These are phyloP conservation scores for Colletotrichum zoysiae DNA, from an alignment of 2,329 filamentous ascomycete genomes.

Conservation along the genomic window DNA sequence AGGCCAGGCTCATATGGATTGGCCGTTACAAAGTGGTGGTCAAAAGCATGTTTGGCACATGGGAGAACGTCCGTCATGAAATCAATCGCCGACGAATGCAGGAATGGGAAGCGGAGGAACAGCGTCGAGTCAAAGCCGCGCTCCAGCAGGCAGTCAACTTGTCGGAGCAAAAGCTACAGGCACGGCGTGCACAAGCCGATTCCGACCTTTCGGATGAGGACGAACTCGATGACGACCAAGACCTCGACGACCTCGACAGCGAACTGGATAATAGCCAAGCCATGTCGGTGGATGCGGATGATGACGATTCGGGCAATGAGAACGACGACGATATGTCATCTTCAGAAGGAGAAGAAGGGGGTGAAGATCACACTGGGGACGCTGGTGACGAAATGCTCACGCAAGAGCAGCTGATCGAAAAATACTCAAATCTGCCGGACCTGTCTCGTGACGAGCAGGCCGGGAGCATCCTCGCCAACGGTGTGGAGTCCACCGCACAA, in stretches of 20 bases:
- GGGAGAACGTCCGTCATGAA: constrained; percentile 73
- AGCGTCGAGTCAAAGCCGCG: constrained; percentile 74
- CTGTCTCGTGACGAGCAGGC: constrained; percentile 49
- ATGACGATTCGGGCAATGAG: constrained; percentile 55
- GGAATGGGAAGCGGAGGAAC: constrained; percentile 75
- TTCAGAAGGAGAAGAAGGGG: constrained; percentile 72
- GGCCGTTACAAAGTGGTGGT: constrained; percentile 79
- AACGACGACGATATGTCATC: constrained; percentile 69
- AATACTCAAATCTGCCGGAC: constrained; percentile 75
- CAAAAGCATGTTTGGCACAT: constrained; percentile 67
- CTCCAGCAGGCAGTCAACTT: constrained; percentile 80
- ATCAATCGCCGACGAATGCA: constrained; percentile 71
- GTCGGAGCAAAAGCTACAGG: constrained; percentile 76
- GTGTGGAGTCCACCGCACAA: constrained; percentile 35
- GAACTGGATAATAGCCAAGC: constrained; percentile 56
- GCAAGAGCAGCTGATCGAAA: constrained; percentile 75
- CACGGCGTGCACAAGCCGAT: constrained; percentile 66
- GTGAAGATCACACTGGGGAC: constrained; percentile 53
- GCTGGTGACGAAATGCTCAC: constrained; percentile 74
- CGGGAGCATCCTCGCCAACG: constrained; percentile 42
- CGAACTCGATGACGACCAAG: constrained; percentile 60
- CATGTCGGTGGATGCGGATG: constrained; percentile 52
- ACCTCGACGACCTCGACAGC: constrained; percentile 51
- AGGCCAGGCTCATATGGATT: constrained; percentile 77
- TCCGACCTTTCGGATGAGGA: constrained; percentile 64